phyloP scores from a whole-genome alignment of 139 green algal genomes.

The Pleodorina starrii region DNA sequence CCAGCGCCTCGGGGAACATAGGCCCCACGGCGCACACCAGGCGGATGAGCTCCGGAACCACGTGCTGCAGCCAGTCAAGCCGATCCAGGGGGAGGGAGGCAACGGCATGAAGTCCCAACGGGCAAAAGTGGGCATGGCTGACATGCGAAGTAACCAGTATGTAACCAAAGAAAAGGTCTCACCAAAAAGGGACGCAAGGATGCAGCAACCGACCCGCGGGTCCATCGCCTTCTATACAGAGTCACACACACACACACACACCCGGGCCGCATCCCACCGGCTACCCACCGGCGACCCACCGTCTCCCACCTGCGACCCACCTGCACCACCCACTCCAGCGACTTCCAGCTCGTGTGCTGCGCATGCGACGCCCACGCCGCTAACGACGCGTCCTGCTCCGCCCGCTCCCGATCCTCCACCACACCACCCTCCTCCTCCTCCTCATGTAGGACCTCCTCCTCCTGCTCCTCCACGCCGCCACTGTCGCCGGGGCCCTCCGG shows the following conservation, averaged over 20 bases:
- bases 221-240: too few relatives aligned
- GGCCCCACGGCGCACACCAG: not conserved
- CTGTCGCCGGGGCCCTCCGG: too few relatives aligned
- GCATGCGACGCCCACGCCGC: slow-evolving; percentile 33
- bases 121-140: too few relatives aligned
- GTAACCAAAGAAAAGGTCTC: too few relatives aligned
- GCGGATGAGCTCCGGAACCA: slow-evolving; percentile 55
- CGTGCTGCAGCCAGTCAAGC: slow-evolving; percentile 46
- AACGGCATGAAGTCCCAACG: too few relatives aligned
- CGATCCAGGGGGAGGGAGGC: not conserved
- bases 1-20: not conserved
- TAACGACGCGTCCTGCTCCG: not conserved
- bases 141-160: too few relatives aligned
- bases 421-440: not conserved
- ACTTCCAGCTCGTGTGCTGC: slow-evolving; percentile 46
- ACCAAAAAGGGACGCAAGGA: too few relatives aligned
- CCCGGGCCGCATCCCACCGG: too few relatives aligned
- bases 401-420: not conserved
- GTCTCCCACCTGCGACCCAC: slow-evolving; percentile 37
- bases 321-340: slow-evolving; percentile 59
- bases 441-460: not conserved
- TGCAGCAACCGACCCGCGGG: too few relatives aligned
- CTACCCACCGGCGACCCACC: too few relatives aligned
- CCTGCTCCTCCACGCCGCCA: too few relatives aligned
- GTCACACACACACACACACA: too few relatives aligned